These are phyloP conservation scores for Tuber brumale DNA, from an alignment of 495 filamentous ascomycete genomes.

Conservation along the genomic window DNA sequence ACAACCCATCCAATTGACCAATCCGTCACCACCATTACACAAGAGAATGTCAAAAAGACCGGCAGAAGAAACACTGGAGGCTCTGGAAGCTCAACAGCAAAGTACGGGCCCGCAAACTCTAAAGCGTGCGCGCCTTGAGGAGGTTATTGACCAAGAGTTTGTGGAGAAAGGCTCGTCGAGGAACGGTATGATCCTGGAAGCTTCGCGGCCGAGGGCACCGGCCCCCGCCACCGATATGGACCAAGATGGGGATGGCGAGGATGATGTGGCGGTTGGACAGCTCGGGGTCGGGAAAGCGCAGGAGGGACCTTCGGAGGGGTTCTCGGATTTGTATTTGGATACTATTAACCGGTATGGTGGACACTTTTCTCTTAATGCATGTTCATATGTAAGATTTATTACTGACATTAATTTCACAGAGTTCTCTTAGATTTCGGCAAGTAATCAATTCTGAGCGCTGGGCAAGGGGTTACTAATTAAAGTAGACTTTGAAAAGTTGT, in stretches of 20 bases:
- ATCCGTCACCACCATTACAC: not conserved
- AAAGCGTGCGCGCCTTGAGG: constrained; percentile 36
- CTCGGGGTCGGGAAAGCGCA: constrained; percentile 46
- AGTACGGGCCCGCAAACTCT: constrained; percentile 27
- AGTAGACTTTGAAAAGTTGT: constrained; percentile 97
- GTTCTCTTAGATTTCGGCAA: constrained; percentile 34
- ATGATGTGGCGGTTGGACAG: constrained; percentile 39
- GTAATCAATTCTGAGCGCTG: not conserved
- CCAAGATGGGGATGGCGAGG: constrained; percentile 44
- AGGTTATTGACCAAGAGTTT: constrained; percentile 32
- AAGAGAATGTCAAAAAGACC: constrained; percentile 32
- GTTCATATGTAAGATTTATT: not conserved
- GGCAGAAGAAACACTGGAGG: constrained; percentile 27
- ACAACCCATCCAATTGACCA: not conserved
- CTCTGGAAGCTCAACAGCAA: constrained; percentile 20
- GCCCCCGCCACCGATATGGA: constrained; percentile 17
- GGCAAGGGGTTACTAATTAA: constrained; percentile 43
- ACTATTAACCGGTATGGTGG: constrained; percentile 68
- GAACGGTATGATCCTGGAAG: constrained; percentile 31
- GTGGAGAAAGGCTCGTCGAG: constrained; percentile 3
- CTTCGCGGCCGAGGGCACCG: constrained; percentile 28
- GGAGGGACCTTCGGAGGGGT: constrained; percentile 74
- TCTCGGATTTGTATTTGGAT: constrained; percentile 93
- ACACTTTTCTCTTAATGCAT: not conserved
- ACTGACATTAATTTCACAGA: constrained; percentile 20